Percentiles rank a stretch among this genome's conserved stretches.
phyloP scores from a whole-genome alignment of 2,329 filamentous ascomycete species.

The Dichotomopilus funicola region DNA sequence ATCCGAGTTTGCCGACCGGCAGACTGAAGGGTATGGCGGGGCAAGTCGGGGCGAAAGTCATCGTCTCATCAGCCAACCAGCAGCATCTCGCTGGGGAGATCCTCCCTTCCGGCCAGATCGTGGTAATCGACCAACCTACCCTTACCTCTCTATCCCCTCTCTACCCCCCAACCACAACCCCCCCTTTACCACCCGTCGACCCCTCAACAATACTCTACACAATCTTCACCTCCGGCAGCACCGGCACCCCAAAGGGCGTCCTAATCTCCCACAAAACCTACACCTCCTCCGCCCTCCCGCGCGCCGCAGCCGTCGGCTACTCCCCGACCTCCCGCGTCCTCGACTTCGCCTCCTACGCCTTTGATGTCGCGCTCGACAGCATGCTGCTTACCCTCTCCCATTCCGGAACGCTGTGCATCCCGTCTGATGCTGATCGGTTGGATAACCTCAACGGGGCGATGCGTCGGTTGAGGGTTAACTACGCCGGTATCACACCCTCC shows the following conservation, averaged over 20 bases:
- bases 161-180: not conserved
- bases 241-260: conserved; percentile 49
- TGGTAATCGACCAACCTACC: not conserved
- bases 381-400: conserved; percentile 35
- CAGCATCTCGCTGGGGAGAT: conserved; percentile 9
- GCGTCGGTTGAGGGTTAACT: conserved; percentile 34
- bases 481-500: conserved; percentile 46
- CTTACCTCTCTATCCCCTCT: not conserved
- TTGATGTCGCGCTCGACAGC: conserved; percentile 37
- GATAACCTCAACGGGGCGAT: conserved; percentile 19
- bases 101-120: conserved; percentile 7
- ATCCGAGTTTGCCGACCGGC: conserved; percentile 20
- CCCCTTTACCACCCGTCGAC: conserved; percentile 14
- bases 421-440: conserved; percentile 22
- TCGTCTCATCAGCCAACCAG: conserved; percentile 12
- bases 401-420: conserved; percentile 40
- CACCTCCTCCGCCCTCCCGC: conserved; percentile 29
- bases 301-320: conserved; percentile 40
- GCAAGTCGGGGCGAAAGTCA: conserved; percentile 16
- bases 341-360: conserved; percentile 33
- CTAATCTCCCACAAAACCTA: conserved; percentile 30
- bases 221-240: conserved; percentile 50
- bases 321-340: conserved; percentile 26
- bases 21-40: conserved; percentile 18
- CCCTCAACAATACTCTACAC: conserved; percentile 21